A percentile compares a stretch with the other conserved stretches of the same genome.
phyloP scores from a whole-genome alignment of 108 stramenopile genomes.

The Nitzschia sp. region DNA sequence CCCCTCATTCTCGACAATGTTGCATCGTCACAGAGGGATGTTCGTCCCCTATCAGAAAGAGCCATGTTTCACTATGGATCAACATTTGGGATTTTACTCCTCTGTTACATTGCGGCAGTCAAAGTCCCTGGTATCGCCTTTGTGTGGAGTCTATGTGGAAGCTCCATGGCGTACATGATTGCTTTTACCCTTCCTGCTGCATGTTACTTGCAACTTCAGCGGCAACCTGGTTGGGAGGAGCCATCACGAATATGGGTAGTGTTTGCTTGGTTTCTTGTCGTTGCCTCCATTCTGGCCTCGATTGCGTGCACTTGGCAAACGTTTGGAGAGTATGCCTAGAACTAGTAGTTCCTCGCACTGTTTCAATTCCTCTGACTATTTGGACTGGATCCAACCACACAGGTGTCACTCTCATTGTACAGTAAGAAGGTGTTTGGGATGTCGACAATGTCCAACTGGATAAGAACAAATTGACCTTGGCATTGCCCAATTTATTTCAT shows the following conservation, averaged over 20 bases:
- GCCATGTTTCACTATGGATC: conserved; percentile 41
- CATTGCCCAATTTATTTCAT: too few relatives aligned
- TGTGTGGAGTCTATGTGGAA: conserved; percentile 78
- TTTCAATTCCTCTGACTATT: too few relatives aligned
- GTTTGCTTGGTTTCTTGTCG: conserved; percentile 37
- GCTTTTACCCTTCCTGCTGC: conserved; percentile 68
- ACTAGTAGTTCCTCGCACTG: too few relatives aligned
- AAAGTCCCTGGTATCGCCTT: conserved; percentile 66
- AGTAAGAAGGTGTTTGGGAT: too few relatives aligned
- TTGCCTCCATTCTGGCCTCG: conserved; percentile 18
- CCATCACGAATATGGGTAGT: conserved; percentile 21
- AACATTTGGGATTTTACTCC: conserved; percentile 52
- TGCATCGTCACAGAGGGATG: neutral
- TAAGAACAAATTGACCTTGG: too few relatives aligned
- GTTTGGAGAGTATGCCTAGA: neutral
- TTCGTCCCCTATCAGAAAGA: conserved; percentile 24
- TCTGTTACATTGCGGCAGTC: conserved; percentile 59
- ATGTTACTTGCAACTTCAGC: conserved; percentile 45
- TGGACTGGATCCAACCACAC: too few relatives aligned
- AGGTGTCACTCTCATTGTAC: too few relatives aligned
- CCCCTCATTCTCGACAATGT: neutral
- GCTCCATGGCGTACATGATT: conserved; percentile 70
- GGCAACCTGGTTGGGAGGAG: conserved; percentile 4
- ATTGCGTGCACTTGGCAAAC: conserved; percentile 32
- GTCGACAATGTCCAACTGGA: too few relatives aligned